Base-by-base conservation (phyloP, 306 rosid species). In the Clitoria ternatea region DNA sequence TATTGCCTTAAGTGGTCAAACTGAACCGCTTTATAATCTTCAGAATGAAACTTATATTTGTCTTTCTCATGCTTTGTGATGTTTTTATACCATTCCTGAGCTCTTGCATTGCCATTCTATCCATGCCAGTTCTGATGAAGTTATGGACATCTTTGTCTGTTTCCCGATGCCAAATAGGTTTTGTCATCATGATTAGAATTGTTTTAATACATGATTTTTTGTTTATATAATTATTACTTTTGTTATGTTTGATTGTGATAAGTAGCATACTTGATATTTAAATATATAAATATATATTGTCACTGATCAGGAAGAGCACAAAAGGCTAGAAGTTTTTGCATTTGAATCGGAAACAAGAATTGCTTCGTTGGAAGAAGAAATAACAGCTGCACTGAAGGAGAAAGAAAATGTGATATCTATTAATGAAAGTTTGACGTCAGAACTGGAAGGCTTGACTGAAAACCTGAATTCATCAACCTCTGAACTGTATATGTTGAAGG, bases 261-360 rank as follows among this genome's bases (percentile, higher is more conserved):
- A 20, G 24, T n/a, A 37, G 23, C 63, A 70, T 57, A 55, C 35
- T 35, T 66, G 19, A 57, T 48, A 7, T 29, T 66, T 67, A 72
- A 4, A 5, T 35, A 17, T 37, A 18, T 20, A 33, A 53, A 39
- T 47, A 22, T 72, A 35, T 33, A 30, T 54, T 64, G 53, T n/a
- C 44, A 20, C 23, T 22, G 43, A 57, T 75, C 85, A 94, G 98
- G 98, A 93, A 76, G 97, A 88, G 70, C 70, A 84, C 81, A 85
- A 61, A 77, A 81, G 72, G 70, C 75, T 94, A 78, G 98, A 90
- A 75, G 86, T 84, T 55, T 70, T 78, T 49, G 82, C 82, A 48
- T 85, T 90, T 85, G 98, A 94, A 82, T 77, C 81, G 45, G 97
- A 87, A 78, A 55, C 97, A 42, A 82, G 70, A 66, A 74, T 90